Evolutionary conservation across 495 filamentous ascomycete species (phyloP), one percentile per base, ranked within the genome.

Genomic region (Penicillium alfredii): DNA sequence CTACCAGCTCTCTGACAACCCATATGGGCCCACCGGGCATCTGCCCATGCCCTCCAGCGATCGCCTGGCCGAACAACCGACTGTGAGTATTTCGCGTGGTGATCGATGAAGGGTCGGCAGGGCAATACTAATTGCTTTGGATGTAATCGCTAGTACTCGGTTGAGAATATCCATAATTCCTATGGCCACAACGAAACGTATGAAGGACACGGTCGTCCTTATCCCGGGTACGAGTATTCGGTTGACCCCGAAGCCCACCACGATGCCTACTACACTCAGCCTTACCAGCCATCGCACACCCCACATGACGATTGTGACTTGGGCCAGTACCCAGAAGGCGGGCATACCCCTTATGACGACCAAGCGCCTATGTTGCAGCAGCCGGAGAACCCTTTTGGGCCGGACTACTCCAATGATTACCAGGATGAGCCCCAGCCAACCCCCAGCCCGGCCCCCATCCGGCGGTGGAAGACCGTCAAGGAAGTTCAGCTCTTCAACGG

Each of bases 401-500:
- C 72, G 22, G 72, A 80, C 60, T 71, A 69, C 6, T 65, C 61
- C 20, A 52, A 66, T 18, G 64, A 71, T 17, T 75, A 68, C 37
- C 51, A 60, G 20, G 62, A 68, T 35, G 63, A 71, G 31, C 50
- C 60, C 7, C 61, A 60, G 10, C 72, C 71, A 14, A 74, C 75
- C 1, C 76, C 77, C 4, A 77, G 71, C 26, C 74, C 78, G n/a
- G 77, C 68, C n/a, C 66, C 78, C 8, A 80, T 97, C 48, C 80
- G 84, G 53, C 77, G 93, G 56, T 96, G 87, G 87, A 97, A 97
- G 69, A 97, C 93, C 4, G 90, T 97, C 12, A 99, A 97, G 60
- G 88, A 96, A 71, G 89, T 97, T 17, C 86, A 93, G 48, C 64
- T 99, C 24, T 97, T 94, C 73, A 84, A 92, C 46, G 93, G 93